Percentiles rank a stretch among this genome's conserved stretches.
These are phyloP conservation scores for Cotoneaster glaucophyllus DNA, from an alignment of 306 rosid species.

Conservation along the genomic window DNA sequence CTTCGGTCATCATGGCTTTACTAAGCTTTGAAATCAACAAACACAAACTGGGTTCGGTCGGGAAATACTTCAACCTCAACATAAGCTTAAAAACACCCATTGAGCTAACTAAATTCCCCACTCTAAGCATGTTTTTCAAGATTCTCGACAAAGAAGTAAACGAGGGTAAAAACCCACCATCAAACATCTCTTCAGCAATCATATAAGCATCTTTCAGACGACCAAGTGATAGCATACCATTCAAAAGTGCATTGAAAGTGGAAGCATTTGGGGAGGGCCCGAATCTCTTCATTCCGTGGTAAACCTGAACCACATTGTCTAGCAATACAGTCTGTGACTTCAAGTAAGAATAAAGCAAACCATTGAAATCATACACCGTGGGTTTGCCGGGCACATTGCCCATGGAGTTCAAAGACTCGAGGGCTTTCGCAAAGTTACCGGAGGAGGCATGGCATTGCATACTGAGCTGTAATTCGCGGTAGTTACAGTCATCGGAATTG, in stretches of 20 bases:
- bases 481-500: constrained; percentile 1
- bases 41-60: constrained; percentile 23
- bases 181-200: constrained; percentile 32
- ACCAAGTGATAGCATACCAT: constrained; percentile 30
- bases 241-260: constrained; percentile 40
- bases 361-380: constrained; percentile 36
- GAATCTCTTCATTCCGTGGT: constrained; percentile 31
- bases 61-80: constrained; percentile 32
- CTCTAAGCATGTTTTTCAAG: constrained; percentile 23
- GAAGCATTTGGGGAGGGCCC: constrained; percentile 36
- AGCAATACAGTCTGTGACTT: constrained; percentile 21
- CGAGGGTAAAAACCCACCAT: constrained; percentile 32
- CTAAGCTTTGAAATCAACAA: constrained; percentile 28
- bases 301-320: constrained; percentile 24
- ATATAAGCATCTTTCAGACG: constrained; percentile 17
- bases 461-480: constrained; percentile 19
- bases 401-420: constrained; percentile 31
- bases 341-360: constrained; percentile 28
- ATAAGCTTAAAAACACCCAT: constrained; percentile 24
- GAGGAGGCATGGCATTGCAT: constrained; percentile 32
- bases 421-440: constrained; percentile 27
- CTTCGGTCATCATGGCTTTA: constrained; percentile 25
- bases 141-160: constrained; percentile 25
- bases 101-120: constrained; percentile 19
- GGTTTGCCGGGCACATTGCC: constrained; percentile 27